Evolutionary conservation across 1,284 basidiomycete genomes (phyloP).

Genomic region (Amylostereum areolatum): DNA sequence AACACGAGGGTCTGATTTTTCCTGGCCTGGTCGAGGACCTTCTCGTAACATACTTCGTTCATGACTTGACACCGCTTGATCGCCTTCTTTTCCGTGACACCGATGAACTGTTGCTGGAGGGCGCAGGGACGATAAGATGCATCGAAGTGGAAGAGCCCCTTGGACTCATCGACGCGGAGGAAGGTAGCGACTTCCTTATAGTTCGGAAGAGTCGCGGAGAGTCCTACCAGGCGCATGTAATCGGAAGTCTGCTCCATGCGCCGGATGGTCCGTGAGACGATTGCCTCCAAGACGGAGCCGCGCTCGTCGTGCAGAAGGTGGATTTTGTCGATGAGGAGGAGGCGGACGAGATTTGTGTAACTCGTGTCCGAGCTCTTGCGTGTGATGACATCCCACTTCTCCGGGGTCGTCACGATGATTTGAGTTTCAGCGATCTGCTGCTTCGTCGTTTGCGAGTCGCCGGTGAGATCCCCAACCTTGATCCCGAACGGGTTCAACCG

Average conservation of each 20-base stretch:
- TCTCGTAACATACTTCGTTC: constrained; percentile 99
- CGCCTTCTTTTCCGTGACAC: constrained; percentile 92
- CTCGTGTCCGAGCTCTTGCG: constrained; percentile 51
- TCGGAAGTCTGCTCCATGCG: constrained; percentile 93
- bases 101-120: constrained; percentile 95
- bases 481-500: constrained; percentile 82
- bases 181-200: constrained; percentile 99
- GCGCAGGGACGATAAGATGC: constrained; percentile 91
- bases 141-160: constrained; percentile 95
- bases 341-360: constrained; percentile 78
- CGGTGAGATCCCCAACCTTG: constrained; percentile 93
- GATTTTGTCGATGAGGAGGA: constrained; percentile 98
- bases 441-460: constrained; percentile 98
- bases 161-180: constrained; percentile 89
- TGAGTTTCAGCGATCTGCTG: constrained; percentile 96
- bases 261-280: constrained; percentile 88
- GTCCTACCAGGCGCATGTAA: constrained; percentile 90
- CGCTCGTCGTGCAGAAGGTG: constrained; percentile 97
- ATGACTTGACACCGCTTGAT: constrained; percentile 98
- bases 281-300: constrained; percentile 93
- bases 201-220: constrained; percentile 96
- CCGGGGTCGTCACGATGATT: constrained; percentile 98
- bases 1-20: neutral
- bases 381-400: constrained; percentile 99
- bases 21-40: constrained; percentile 84